Evolutionary conservation across 2,329 filamentous ascomycete genomes (phyloP), one percentile per base, ranked within the genome.

Genomic region (Sporothrix luriei): DNA sequence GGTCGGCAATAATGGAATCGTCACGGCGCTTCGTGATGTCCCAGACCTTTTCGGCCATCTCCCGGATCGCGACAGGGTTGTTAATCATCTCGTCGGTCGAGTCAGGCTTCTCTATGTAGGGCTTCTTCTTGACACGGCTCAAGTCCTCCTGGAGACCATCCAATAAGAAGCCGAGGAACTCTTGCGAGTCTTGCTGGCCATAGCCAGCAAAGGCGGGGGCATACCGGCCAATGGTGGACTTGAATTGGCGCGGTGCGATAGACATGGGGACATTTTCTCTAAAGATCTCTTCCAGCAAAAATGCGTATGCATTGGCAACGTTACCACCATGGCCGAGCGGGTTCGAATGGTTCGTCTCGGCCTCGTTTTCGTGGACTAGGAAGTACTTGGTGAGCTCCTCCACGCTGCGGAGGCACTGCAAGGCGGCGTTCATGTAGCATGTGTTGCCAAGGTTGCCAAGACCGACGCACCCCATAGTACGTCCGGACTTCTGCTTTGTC

Each of bases 341-440:
- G 76, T 99, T 99, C 72, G 87, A 85, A 59, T 87, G 84, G 78
- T 99, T 99, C 74, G 98, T 85, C 76, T 99, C 94, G 66, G 84
- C 82, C 75, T 90, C 88, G 80, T 92, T 93, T 72, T 90, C 86
- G 71, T 89, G 85, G 66, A 87, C 84, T 65, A 97, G 80, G 79
- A 99, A 98, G 79, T 97, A 99, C 76, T 93, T 90, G 5, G 93
- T 94, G 73, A 99, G 82, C 79, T 99, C 95, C 77, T 97, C 92
- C 0, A 97, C 93, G 75, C 92, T 96, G 66, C 94, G 89, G 66
- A 99, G 88, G 78, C 95, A 99, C 78, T 99, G 95, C 68, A 98
- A 83, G 11, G 95, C 95, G 26, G 94, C 97, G 79, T 98, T 98
- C 94, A 98, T 97, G 81, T 99, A 99, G 80, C 95, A 99, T 0